These are phyloP conservation scores for Paramecium primaurelia DNA, from an alignment of 73 alveolate species.

Conservation along the genomic window DNA sequence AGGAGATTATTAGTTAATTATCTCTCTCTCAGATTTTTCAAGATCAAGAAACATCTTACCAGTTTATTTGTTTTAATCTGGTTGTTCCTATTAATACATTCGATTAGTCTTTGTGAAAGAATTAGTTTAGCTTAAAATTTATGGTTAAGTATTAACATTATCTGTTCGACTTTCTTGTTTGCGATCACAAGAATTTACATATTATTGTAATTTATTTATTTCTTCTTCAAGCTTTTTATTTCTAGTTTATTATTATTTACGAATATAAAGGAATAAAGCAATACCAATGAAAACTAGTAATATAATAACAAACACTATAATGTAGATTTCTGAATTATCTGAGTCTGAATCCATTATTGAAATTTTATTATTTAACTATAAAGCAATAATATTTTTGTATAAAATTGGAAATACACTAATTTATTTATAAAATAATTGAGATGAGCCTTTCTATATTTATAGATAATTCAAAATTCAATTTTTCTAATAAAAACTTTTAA, in stretches of 20 bases:
- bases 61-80: neutral
- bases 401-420: neutral
- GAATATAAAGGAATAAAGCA: neutral
- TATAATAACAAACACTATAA: neutral
- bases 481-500: no score
- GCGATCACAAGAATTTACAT: neutral
- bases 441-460: no score
- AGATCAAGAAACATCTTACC: slow-evolving; percentile 9
- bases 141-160: neutral
- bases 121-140: neutral
- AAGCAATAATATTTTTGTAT: neutral
- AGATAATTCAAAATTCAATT: neutral
- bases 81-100: neutral
- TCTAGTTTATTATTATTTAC: neutral
- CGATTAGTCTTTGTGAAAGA: slow-evolving; percentile 6
- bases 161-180: neutral
- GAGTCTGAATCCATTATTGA: neutral
- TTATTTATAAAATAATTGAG: no score
- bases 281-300: neutral
- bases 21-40: slow-evolving; percentile 11
- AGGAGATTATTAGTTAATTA: neutral
- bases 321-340: neutral
- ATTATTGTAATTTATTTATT: neutral
- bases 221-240: neutral
- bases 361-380: neutral